These are phyloP conservation scores for Saprolegnia diclina DNA, from an alignment of 352 stramenopile genomes.

Conservation along the genomic window DNA sequence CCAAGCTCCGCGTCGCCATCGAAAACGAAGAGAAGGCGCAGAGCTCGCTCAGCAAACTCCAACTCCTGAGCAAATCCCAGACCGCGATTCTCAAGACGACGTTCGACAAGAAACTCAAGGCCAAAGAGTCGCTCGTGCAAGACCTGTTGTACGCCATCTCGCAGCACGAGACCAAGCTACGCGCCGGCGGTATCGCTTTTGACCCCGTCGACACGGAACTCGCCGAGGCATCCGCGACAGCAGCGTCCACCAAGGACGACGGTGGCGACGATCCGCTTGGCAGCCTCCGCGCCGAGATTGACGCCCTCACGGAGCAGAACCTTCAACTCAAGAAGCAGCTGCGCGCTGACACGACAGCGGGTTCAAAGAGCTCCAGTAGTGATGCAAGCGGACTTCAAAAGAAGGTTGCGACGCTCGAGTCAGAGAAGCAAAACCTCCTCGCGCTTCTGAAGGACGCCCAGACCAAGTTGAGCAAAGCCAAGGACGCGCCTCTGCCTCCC, in stretches of 20 bases:
- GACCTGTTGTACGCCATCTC: slow-evolving; percentile 60
- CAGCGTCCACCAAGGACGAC: slow-evolving; percentile 36
- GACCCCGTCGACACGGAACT: slow-evolving; percentile 28
- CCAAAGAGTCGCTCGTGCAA: slow-evolving; percentile 55
- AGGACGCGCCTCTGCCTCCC: slow-evolving; percentile 28
- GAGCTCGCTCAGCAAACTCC: slow-evolving; percentile 73
- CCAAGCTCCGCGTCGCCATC: slow-evolving; percentile 48
- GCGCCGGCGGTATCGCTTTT: slow-evolving; percentile 39
- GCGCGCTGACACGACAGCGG: neutral
- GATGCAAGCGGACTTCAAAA: slow-evolving; percentile 33
- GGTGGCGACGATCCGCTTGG: slow-evolving; percentile 31
- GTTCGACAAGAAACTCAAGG: slow-evolving; percentile 74
- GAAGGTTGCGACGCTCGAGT: slow-evolving; percentile 45
- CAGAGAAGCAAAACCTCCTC: slow-evolving; percentile 48
- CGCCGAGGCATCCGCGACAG: neutral
- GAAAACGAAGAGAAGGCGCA: slow-evolving; percentile 68
- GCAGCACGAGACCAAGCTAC: slow-evolving; percentile 54
- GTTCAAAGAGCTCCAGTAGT: slow-evolving; percentile 4
- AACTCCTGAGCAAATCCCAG: slow-evolving; percentile 79
- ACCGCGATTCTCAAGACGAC: slow-evolving; percentile 79
- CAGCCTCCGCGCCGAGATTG: slow-evolving; percentile 18
- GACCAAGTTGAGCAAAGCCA: slow-evolving; percentile 41
- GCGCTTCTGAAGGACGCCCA: slow-evolving; percentile 60
- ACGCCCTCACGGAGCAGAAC: slow-evolving; percentile 24
- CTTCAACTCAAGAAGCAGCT: slow-evolving; percentile 19